Conservation (phyloP, 192 early-diverging fungal species). For the Backusella mclennaniae region DNA sequence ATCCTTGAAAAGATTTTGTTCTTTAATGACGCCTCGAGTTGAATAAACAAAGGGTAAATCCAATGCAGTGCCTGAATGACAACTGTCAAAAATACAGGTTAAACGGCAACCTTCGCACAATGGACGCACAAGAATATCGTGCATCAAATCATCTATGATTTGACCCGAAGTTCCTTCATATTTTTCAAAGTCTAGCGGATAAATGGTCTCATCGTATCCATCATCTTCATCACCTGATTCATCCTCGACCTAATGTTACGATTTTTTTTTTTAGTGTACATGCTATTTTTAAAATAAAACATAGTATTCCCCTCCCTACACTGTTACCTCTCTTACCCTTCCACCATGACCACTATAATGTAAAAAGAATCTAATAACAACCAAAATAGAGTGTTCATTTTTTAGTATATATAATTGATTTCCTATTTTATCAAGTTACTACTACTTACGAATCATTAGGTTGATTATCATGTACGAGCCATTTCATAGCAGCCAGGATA, state of each 20-base stretch:
- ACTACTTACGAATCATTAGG: conserved; percentile 68
- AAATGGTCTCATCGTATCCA: conserved; percentile 79
- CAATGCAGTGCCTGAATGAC: conserved; percentile 80
- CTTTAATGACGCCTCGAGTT: conserved; percentile 59
- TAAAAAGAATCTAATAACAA: conserved; percentile 62
- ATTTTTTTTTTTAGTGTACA: background rate
- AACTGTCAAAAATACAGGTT: conserved; percentile 85
- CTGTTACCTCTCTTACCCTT: conserved; percentile 33
- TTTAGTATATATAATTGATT: background rate
- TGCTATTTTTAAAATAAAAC: background rate
- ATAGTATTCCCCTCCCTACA: background rate
- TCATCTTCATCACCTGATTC: conserved; percentile 74
- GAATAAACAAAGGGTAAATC: conserved; percentile 81
- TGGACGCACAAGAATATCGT: conserved; percentile 70
- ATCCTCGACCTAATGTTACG: conserved; percentile 24
- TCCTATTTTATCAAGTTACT: background rate
- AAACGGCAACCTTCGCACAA: conserved; percentile 63
- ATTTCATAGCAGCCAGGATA: conserved; percentile 73
- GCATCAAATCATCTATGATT: conserved; percentile 78
- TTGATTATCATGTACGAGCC: conserved; percentile 68
- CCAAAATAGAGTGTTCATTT: background rate
- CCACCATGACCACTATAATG: conserved; percentile 82
- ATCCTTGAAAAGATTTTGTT: conserved; percentile 42
- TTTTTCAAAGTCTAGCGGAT: conserved; percentile 53
- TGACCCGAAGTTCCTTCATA: conserved; percentile 56